Base-by-base conservation (phyloP, 1,139 yeast species). In the Insectozyma bohioensis region DNA sequence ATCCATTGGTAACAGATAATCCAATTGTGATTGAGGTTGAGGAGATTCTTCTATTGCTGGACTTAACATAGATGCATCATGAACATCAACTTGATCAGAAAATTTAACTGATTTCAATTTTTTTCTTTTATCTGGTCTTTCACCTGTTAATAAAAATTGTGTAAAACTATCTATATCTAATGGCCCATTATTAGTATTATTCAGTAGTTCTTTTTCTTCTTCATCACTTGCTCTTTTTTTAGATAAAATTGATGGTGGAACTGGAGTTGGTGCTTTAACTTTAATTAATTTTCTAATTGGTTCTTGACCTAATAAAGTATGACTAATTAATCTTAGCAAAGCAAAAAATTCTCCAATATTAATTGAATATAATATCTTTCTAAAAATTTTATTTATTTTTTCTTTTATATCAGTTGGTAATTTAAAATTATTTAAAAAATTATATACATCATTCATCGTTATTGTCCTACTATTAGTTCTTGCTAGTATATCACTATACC, bases 291-390 rank as follows among this genome's bases (percentile, higher is more conserved):
- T 52, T 45, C 87, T 59, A 16, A 65, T 56, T 1, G 86, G 82
- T 12, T 64, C 54, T 25, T 57, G 46, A 1, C 80, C 80, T 26
- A 50, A 52, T 21, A 74, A 48, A 1, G 75, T 61, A 51, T 80
- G 87, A 11, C 86, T 70, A 15, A 84, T 68, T 24, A 84, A 60
- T 47, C 94, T 64, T 34, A 83, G 54, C 27, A 82, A 63, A 1
- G 92, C 92, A 58, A 79, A 84, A 52, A 84, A 84, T 52, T 82
- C 86, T 4, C 90, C 90, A 38, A 82, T 75, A 47, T 80, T 81
- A 36, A 83, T 63, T 8, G 81, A 69, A 34, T 58, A 52, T 20
- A 67, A 51, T 32, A 74, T 69, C 34, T 74, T 71, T 37, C 61
- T 58, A 48, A 82, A 83, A 7, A 82, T 67, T 24, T 61, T 60